Conservation (phyloP, 352 stramenopile species). For the Blastocystis sp. region DNA sequence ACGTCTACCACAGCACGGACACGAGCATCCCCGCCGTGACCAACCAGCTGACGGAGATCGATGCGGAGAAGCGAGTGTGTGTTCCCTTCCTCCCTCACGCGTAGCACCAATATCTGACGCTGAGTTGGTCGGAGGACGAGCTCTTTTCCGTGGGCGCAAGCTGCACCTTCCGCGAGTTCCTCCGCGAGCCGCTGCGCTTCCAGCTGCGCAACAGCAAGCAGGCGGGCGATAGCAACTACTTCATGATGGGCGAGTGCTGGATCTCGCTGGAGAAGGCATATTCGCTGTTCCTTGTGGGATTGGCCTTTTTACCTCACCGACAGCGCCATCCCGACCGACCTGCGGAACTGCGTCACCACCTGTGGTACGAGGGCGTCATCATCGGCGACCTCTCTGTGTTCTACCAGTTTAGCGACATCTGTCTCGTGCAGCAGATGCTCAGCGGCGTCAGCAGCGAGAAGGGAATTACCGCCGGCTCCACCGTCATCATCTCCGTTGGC, state of each 20-base stretch:
- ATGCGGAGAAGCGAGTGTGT: conserved; percentile 15
- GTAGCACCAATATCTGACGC: conserved; percentile 15
- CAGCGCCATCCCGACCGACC: conserved; percentile 34
- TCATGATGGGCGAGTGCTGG: conserved; percentile 51
- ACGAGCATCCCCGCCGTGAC: conserved; percentile 46
- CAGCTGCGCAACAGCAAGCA: conserved; percentile 41
- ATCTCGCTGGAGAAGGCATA: conserved; percentile 50
- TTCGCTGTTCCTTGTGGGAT: conserved; percentile 21
- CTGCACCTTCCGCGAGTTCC: conserved; percentile 41
- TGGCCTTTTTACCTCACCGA: neutral
- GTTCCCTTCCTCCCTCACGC: neutral
- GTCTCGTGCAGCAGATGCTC: conserved; percentile 51
- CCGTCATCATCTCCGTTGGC: conserved; percentile 1
- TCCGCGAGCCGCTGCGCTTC: conserved; percentile 20
- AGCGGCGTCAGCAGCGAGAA: conserved; percentile 31
- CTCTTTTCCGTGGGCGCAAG: conserved; percentile 33
- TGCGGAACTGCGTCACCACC: conserved; percentile 40
- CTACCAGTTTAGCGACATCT: conserved; percentile 51
- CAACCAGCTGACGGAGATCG: conserved; percentile 11
- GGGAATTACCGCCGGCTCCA: conserved; percentile 40
- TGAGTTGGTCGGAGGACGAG: conserved; percentile 24
- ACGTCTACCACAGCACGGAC: conserved; percentile 22
- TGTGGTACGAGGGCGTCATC: conserved; percentile 24
- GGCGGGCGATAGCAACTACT: neutral
- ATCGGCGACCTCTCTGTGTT: conserved; percentile 38